These are phyloP conservation scores for Pedinophyceae sp. DNA, from an alignment of 139 green algal species.

Conservation along the genomic window DNA sequence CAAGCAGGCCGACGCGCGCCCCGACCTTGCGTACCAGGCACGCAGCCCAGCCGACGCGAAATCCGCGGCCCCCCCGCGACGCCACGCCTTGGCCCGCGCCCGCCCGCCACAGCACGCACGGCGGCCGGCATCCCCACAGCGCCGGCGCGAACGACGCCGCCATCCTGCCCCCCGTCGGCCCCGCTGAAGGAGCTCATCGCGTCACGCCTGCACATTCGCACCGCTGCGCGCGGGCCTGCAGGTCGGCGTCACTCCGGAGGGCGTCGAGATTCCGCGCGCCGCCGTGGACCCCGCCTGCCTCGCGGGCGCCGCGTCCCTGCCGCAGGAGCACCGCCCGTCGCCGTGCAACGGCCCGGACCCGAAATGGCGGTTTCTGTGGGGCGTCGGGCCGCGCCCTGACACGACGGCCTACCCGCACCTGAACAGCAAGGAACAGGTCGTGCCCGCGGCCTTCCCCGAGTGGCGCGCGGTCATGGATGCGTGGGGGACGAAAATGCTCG, in stretches of 20 bases:
- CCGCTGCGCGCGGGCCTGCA: slow-evolving; percentile 14
- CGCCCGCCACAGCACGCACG: not conserved
- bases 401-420: slow-evolving; percentile 55
- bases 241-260: slow-evolving; percentile 67
- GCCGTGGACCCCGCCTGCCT: slow-evolving; percentile 23
- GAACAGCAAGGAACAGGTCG: slow-evolving; percentile 50
- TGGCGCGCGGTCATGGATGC: slow-evolving; percentile 60
- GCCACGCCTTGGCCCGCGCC: too few species aligned
- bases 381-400: slow-evolving; percentile 37
- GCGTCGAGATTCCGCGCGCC: slow-evolving; percentile 54
- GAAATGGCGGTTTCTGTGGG: slow-evolving; percentile 88
- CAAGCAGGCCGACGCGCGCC: slow-evolving; percentile 48
- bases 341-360: slow-evolving; percentile 34
- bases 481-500: slow-evolving; percentile 63
- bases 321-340: slow-evolving; percentile 20
- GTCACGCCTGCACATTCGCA: too few species aligned
- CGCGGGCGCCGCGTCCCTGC: slow-evolving; percentile 15
- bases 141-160: too few species aligned
- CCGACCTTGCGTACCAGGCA: slow-evolving; percentile 66
- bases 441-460: slow-evolving; percentile 45
- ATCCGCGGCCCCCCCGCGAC: not conserved
- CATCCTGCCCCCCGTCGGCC: too few species aligned
- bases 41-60: not conserved
- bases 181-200: too few species aligned
- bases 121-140: too few species aligned